Percentiles rank a stretch among this genome's conserved stretches.
These are phyloP conservation scores for Brassica nigra DNA, from an alignment of 345 rosid genomes.

Conservation along the genomic window DNA sequence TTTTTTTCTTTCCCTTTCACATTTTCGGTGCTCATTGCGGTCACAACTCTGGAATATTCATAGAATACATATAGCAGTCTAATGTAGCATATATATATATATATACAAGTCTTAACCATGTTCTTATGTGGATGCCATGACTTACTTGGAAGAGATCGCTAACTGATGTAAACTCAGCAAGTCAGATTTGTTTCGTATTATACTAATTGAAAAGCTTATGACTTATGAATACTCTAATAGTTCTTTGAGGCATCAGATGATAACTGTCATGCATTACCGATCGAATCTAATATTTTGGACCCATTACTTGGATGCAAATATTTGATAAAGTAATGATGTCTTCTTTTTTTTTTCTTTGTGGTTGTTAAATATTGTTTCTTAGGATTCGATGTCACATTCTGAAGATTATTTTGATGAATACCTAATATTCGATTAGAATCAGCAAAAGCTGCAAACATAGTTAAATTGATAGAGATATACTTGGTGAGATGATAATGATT, in stretches of 20 bases:
- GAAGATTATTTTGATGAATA: conserved; percentile 19
- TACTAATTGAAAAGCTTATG: background rate
- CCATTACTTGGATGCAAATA: conserved; percentile 25
- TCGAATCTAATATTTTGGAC: conserved; percentile 34
- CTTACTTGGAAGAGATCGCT: background rate
- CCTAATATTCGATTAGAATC: conserved; percentile 8
- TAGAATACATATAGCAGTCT: background rate
- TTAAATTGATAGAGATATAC: background rate
- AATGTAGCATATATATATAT: background rate
- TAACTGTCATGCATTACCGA: conserved; percentile 11
- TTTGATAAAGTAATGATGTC: conserved; percentile 21
- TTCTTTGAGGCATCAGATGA: background rate
- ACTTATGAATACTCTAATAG: background rate
- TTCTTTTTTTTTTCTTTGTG: background rate
- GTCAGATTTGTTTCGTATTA: background rate
- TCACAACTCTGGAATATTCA: background rate
- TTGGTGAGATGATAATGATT: conserved; percentile 3
- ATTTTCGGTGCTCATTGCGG: conserved; percentile 33
- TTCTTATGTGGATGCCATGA: conserved; percentile 4
- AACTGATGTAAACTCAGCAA: background rate
- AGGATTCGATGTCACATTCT: conserved; percentile 30
- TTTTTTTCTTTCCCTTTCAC: background rate
- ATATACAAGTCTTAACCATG: background rate
- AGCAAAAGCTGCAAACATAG: conserved; percentile 7
- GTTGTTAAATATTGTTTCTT: conserved; percentile 17